Base-by-base conservation (phyloP, 805 yeast genomes). In the Wickerhamomyces tratensis region DNA sequence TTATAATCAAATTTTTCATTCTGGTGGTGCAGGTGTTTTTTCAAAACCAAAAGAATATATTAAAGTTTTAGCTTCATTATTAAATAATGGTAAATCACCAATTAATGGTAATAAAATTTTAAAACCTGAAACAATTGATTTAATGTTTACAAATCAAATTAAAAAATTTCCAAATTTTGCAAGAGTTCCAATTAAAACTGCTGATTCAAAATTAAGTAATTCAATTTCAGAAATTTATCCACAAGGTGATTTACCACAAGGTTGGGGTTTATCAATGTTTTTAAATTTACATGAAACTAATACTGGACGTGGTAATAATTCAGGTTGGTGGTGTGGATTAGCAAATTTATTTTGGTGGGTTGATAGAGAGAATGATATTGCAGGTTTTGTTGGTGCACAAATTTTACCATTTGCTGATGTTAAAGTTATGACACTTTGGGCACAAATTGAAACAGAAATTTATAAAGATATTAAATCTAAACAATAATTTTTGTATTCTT, bases 11-110 rank as follows among this genome's bases (percentile, higher is more conserved):
- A 34, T 35, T 13, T 42, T 59, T 35, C 60, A 61, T 39, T 55
- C 64, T 47, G 75, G 72, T 7, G 76, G 76, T 27, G 71, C 65
- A 7, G 76, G 76, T 5, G 46, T 63, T 36, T 68, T 60, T 40
- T 62, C 69, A 2, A 66, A 63, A 8, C 67, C 64, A 5, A 53
- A 52, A 8, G 74, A 71, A 45, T 70, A 63, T 45, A 56, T 64
- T 39, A 61, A 58, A 47, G 58, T 69, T 36, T 45, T 71, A 29
- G 56, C 71, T 8, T 53, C 63, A 9, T 57, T 70, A 48, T 53
- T 71, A 36, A 69, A 70, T 44, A 58, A 61, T 38, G 76, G 76
- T 10, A 45, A 49, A n/a, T 66, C 68, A 1, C 61, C 67, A 25
- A 37, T 39, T 4, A 61, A 58, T 1, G 71, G 72, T 3, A 44